phyloP scores from a whole-genome alignment of 176 grass and related monocot species.

The Triticum monococcum region DNA sequence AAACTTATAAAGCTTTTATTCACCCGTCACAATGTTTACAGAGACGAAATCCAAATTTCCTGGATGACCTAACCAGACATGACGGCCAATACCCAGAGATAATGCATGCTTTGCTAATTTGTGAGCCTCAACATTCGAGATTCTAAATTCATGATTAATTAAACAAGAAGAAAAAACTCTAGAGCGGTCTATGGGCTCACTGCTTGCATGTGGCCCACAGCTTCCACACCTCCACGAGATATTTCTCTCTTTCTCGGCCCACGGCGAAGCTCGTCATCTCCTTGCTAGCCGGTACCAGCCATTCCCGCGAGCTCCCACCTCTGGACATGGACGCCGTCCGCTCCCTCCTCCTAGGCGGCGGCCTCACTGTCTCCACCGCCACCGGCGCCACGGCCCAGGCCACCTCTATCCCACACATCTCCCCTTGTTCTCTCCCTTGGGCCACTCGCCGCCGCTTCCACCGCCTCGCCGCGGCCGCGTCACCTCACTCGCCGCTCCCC shows the following conservation, averaged over 20 bases:
- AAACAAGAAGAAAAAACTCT: too few relatives aligned
- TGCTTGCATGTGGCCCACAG: background rate
- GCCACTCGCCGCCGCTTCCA: background rate
- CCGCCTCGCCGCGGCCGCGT: constrained; percentile 26
- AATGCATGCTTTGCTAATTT: too few relatives aligned
- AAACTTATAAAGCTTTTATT: too few relatives aligned
- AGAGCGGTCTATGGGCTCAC: background rate
- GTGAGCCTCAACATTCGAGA: too few relatives aligned
- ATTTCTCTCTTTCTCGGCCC: background rate
- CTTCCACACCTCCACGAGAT: background rate
- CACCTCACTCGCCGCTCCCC: background rate
- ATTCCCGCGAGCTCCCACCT: background rate
- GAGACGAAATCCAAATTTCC: too few relatives aligned
- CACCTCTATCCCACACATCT: background rate
- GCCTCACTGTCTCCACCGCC: background rate
- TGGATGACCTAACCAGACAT: too few relatives aligned
- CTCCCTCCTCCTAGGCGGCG: background rate
- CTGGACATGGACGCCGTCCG: constrained; percentile 39
- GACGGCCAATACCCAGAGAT: too few relatives aligned
- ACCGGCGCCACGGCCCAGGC: background rate
- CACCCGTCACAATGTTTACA: too few relatives aligned
- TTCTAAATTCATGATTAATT: too few relatives aligned
- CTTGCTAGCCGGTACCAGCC: background rate
- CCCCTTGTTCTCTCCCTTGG: constrained; percentile 3
- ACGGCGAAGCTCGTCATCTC: background rate